A percentile compares a stretch with the other conserved stretches of the same genome.
Evolutionary conservation across 2,329 filamentous ascomycete species (phyloP).

Genomic region (Passalora sequoiae): DNA sequence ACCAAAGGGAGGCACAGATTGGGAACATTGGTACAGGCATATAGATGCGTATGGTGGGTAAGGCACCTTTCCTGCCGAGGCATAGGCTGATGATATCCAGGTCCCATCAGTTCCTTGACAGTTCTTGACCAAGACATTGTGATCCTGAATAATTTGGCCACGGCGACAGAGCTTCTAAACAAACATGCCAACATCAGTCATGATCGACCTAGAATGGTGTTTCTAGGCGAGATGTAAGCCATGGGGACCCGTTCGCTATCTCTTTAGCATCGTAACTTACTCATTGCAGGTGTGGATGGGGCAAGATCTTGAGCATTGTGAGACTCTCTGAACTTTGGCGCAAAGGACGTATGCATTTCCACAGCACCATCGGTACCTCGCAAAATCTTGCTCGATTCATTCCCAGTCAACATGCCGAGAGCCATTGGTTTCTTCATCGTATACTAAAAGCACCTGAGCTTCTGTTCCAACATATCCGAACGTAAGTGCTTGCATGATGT

Average conservation of each 20-base stretch:
- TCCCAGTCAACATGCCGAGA: conserved; percentile 42
- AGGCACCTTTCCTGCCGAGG: too few relatives aligned
- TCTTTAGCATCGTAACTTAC: too few relatives aligned
- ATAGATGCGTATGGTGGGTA: too few relatives aligned
- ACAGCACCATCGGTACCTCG: conserved; percentile 44
- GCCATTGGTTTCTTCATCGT: conserved; percentile 41
- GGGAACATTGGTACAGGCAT: too few relatives aligned
- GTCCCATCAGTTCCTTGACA: conserved; percentile 37
- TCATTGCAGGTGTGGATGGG: conserved; percentile 33
- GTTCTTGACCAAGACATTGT: conserved; percentile 41
- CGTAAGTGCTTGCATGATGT: too few relatives aligned
- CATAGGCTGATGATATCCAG: too few relatives aligned
- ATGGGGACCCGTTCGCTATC: too few relatives aligned
- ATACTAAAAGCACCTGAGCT: conserved; percentile 36
- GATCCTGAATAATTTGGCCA: conserved; percentile 37
- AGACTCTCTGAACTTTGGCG: conserved; percentile 8
- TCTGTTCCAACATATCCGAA: conserved; percentile 40
- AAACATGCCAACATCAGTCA: conserved; percentile 36
- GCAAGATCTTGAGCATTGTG: conserved; percentile 28
- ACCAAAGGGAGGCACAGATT: conserved; percentile 32
- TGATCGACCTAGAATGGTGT: conserved; percentile 31
- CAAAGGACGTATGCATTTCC: conserved; percentile 43
- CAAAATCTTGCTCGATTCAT: conserved; percentile 38
- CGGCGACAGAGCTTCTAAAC: conserved; percentile 39
- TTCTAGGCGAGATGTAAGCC: conserved; percentile 20